These are phyloP conservation scores for Ophiostoma novo-ulmi DNA, from an alignment of 2,329 filamentous ascomycete species.

Conservation along the genomic window DNA sequence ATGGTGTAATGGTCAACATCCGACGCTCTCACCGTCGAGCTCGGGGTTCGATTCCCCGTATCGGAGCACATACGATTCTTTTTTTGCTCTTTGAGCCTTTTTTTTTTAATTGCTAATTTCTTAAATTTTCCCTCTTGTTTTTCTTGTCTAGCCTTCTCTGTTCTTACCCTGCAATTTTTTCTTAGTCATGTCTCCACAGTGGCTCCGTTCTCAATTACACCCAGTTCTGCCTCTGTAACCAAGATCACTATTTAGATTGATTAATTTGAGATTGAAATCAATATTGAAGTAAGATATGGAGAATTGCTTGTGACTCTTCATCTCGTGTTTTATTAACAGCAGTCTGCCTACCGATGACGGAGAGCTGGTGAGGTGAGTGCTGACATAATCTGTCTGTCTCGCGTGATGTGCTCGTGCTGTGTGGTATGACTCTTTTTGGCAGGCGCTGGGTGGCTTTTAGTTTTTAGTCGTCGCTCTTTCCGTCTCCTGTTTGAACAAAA, in stretches of 20 bases:
- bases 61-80: slow-evolving; percentile 8
- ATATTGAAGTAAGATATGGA: too few relatives aligned
- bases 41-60: slow-evolving; percentile 17
- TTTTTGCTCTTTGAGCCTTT: background rate
- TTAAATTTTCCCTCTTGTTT: background rate
- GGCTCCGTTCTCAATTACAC: background rate
- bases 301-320: background rate
- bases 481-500: background rate
- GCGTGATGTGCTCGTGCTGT: background rate
- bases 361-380: background rate
- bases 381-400: background rate
- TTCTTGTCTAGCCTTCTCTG: background rate
- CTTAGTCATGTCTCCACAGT: slow-evolving; percentile 11
- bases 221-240: background rate
- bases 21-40: slow-evolving; percentile 17
- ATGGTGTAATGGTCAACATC: slow-evolving; percentile 17
- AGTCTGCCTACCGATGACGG: too few relatives aligned
- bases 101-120: background rate
- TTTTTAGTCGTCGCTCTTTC: background rate
- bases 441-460: background rate
- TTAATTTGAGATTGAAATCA: too few relatives aligned
- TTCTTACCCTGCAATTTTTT: background rate
- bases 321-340: too few relatives aligned
- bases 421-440: slow-evolving; percentile 10
- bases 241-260: background rate